phyloP scores from a whole-genome alignment of 1,284 basidiomycete species.

The Entoloma clypeatum region DNA sequence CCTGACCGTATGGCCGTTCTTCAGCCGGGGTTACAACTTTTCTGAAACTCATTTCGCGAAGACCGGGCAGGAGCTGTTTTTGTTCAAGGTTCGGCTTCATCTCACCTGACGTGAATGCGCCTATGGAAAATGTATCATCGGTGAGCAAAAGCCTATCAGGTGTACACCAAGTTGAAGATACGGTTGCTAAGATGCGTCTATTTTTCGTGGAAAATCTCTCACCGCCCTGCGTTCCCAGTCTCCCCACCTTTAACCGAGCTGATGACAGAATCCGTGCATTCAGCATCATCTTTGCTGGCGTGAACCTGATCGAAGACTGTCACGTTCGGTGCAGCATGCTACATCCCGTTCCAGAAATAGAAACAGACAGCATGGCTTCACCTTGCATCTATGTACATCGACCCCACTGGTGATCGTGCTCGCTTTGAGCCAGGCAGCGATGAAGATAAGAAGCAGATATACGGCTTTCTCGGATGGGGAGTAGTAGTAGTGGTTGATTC shows the following conservation, averaged over 20 bases:
- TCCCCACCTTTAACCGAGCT: not conserved
- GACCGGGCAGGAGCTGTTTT: conserved; percentile 14
- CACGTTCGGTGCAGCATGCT: conserved; percentile 18
- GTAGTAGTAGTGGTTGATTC: too few relatives aligned
- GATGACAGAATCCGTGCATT: conserved; percentile 6
- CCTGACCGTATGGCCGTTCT: conserved; percentile 24
- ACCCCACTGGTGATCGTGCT: conserved; percentile 29
- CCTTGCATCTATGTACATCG: conserved; percentile 24
- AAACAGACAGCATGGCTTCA: conserved; percentile 22
- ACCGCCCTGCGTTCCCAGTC: conserved; percentile 19
- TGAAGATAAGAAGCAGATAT: conserved; percentile 28
- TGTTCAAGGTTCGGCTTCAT: conserved; percentile 24
- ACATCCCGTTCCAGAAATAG: conserved; percentile 23
- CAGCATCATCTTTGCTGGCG: conserved; percentile 30
- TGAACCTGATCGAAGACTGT: conserved; percentile 31
- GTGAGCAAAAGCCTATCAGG: not conserved
- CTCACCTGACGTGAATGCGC: conserved; percentile 16
- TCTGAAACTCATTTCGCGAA: conserved; percentile 18
- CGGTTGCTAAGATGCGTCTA: too few relatives aligned
- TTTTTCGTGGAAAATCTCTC: conserved; percentile 20
- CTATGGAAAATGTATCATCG: not conserved
- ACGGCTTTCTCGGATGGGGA: conserved; percentile 36
- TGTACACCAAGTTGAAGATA: too few relatives aligned
- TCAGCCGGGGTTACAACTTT: conserved; percentile 24
- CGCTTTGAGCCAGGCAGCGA: conserved; percentile 25